A percentile compares a stretch with the other conserved stretches of the same genome.
Evolutionary conservation across 257 asterid species (phyloP).

Genomic region (Ballota nigra): DNA sequence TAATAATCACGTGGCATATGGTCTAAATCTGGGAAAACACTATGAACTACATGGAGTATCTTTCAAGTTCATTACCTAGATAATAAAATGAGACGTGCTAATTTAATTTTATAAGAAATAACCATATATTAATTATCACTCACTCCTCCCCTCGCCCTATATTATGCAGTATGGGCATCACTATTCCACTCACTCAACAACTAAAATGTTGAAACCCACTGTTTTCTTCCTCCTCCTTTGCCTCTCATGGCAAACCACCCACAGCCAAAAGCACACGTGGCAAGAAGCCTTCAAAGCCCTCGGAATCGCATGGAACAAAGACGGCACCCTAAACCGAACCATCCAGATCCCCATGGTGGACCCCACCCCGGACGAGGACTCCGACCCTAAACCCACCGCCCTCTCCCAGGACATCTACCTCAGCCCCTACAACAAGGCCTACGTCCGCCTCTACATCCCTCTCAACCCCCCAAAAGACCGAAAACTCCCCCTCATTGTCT

Average conservation of each 20-base stretch:
- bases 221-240: background rate
- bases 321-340: constrained; percentile 23
- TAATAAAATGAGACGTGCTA: too few species aligned
- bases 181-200: background rate
- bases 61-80: too few species aligned
- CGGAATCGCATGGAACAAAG: constrained; percentile 25
- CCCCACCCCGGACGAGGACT: constrained; percentile 15
- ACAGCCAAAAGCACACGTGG: constrained; percentile 19
- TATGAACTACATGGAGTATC: too few species aligned
- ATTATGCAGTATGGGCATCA: too few species aligned
- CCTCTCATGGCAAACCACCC: constrained; percentile 6
- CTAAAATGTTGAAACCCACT: background rate
- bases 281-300: constrained; percentile 26
- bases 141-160: too few species aligned
- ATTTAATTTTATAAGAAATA: too few species aligned
- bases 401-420: constrained; percentile 20
- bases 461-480: constrained; percentile 5
- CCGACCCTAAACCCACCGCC: constrained; percentile 5
- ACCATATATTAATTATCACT: too few species aligned
- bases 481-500: constrained; percentile 34
- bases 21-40: too few species aligned
- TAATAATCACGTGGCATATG: too few species aligned
- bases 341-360: constrained; percentile 19
- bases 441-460: constrained; percentile 26
- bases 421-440: constrained; percentile 16